Base-by-base conservation (phyloP, 257 asterid species). In the Solanum appendiculatum region DNA sequence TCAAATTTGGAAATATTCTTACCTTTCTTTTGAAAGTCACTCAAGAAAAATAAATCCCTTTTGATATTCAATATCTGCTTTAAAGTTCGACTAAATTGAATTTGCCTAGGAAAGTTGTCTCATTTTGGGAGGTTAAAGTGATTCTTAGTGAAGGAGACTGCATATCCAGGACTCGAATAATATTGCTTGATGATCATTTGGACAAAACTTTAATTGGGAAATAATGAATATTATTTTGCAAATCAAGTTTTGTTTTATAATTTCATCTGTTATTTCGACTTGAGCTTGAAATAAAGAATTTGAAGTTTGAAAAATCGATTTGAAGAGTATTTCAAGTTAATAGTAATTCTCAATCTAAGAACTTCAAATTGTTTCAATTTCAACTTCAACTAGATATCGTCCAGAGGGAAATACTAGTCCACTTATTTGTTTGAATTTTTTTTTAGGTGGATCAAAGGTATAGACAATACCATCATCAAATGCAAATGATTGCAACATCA, bases 391-490 rank as follows among this genome's bases (percentile, higher is more conserved):
- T 2, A 11, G 2, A 5, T 63, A 63, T 2, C 0, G 1, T 63
- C 2, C 9, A 2, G 29, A 63, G 18, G 12, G 10, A 31, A 27
- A 64, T 64, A 64, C 1, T 0, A 64, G 2, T 64, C 34, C 1
- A 64, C 72, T 64, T 64, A 60, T 54, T 33, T 58, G 4, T 31
- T 63, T 70, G 27, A 5, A 33, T 23, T 48, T 69, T 27, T 27
- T 27, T 12, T 15, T 48, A 95, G 98, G 96, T 95, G 91, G 98
- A 95, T 82, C 95, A 92, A 85, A 90, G 98, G 86, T 92, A 90
- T 90, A 92, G 90, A 84, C 93, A 91, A 25, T 94, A 95, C 89
- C 92, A 94, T 60, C 90, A 93, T 33, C 94, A 93, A 27, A 95
- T 94, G 95, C 95, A 94, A 74, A 90, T 91, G 16, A 89, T 93